Evolutionary conservation across 2,329 filamentous ascomycete species (phyloP).

Genomic region (Aspergillus vadensis): DNA sequence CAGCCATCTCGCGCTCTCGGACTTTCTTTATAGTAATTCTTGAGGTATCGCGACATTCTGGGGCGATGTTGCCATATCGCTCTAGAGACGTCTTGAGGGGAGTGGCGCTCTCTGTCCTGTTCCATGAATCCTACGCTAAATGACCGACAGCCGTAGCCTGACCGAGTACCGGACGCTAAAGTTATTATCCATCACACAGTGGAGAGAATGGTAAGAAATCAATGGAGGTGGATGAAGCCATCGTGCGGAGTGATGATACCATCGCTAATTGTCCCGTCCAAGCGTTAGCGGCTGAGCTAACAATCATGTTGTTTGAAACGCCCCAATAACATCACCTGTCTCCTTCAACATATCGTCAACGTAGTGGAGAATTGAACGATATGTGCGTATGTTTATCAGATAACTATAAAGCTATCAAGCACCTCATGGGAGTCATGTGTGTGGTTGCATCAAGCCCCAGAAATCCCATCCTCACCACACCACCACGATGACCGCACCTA

Average conservation of each 20-base stretch:
- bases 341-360: background rate
- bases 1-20: background rate
- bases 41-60: background rate
- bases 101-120: background rate
- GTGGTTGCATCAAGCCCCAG: background rate
- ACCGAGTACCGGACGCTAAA: conserved; percentile 1
- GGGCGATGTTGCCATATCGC: conserved; percentile 1
- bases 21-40: background rate
- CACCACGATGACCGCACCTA: background rate
- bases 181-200: background rate
- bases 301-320: background rate
- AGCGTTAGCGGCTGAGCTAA: background rate
- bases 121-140: background rate
- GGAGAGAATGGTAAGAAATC: background rate
- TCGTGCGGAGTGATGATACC: background rate
- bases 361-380: background rate
- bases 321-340: background rate
- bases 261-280: background rate
- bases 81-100: background rate
- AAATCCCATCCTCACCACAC: background rate
- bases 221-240: conserved; percentile 4
- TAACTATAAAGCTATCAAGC: background rate
- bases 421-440: background rate
- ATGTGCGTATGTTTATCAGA: background rate
- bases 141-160: conserved; percentile 5